A percentile compares a stretch with the other conserved stretches of the same genome.
These are phyloP conservation scores for Fusarium pilosicola DNA, from an alignment of 2,329 filamentous ascomycete genomes.

Conservation along the genomic window DNA sequence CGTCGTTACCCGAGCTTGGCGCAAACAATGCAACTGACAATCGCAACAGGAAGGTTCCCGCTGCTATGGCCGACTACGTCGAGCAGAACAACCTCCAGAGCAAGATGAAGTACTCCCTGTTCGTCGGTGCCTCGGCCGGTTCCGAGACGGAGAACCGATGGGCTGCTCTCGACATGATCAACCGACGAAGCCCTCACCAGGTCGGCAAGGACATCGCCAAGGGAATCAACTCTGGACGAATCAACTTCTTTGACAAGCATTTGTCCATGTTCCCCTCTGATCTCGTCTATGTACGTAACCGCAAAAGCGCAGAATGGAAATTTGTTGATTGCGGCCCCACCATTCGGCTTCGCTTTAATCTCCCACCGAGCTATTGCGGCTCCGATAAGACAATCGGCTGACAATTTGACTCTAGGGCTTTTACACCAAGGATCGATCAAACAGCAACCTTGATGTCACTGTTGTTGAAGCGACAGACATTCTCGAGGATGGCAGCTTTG, in stretches of 20 bases:
- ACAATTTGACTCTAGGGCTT: constrained; percentile 63
- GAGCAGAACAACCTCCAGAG: constrained; percentile 87
- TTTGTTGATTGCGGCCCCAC: constrained; percentile 25
- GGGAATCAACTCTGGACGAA: constrained; percentile 88
- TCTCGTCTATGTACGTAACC: constrained; percentile 73
- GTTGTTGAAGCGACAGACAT: constrained; percentile 89
- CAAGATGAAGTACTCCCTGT: constrained; percentile 85
- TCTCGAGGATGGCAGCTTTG: constrained; percentile 87
- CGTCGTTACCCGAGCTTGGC: constrained; percentile 29
- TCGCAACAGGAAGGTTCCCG: constrained; percentile 77
- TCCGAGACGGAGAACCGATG: constrained; percentile 92
- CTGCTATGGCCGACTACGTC: constrained; percentile 86
- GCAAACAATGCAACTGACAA: not conserved
- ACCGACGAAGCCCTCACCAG: constrained; percentile 84
- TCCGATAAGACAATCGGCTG: constrained; percentile 23
- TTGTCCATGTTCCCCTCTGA: constrained; percentile 92
- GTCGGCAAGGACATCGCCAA: constrained; percentile 91
- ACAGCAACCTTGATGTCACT: constrained; percentile 81
- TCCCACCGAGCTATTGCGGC: constrained; percentile 28
- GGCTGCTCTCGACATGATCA: constrained; percentile 91
- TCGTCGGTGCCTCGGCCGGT: constrained; percentile 89
- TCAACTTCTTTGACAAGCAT: constrained; percentile 95
- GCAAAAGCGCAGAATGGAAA: not conserved
- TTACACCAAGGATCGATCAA: constrained; percentile 83
- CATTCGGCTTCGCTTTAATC: constrained; percentile 34